Evolutionary conservation across 495 filamentous ascomycete species (phyloP).

Genomic region (Penicillium malachiteum): DNA sequence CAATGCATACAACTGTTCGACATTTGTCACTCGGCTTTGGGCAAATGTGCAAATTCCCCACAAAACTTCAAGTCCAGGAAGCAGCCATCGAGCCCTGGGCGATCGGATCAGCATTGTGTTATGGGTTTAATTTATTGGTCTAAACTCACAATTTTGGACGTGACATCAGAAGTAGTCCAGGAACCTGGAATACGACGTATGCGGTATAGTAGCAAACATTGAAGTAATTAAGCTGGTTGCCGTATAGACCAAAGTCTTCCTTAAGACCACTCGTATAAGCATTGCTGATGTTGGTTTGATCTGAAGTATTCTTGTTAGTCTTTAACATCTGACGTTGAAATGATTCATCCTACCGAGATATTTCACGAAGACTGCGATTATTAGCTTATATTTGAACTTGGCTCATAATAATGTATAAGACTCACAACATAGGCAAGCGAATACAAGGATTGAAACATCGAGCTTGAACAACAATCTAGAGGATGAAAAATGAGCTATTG

Average conservation of each 20-base stretch:
- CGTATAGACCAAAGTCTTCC: conserved; percentile 57
- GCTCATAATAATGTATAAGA: neutral
- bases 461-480: conserved; percentile 32
- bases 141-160: conserved; percentile 31
- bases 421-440: conserved; percentile 41
- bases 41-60: conserved; percentile 33
- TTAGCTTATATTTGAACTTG: conserved; percentile 3
- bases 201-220: conserved; percentile 40
- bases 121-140: too few species aligned
- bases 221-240: conserved; percentile 51
- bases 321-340: neutral
- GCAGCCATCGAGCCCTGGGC: conserved; percentile 34
- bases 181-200: conserved; percentile 42
- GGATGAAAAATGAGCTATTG: neutral
- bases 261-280: conserved; percentile 60
- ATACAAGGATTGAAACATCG: conserved; percentile 34
- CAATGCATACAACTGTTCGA: conserved; percentile 46
- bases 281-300: conserved; percentile 50
- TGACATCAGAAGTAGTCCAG: conserved; percentile 35
- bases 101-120: neutral
- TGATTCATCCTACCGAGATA: conserved; percentile 23
- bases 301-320: conserved; percentile 12
- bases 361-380: conserved; percentile 32
- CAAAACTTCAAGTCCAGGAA: conserved; percentile 32
- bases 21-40: conserved; percentile 36